These are phyloP conservation scores for Teunomyces aglyptinius DNA, from an alignment of 805 yeast genomes.

Conservation along the genomic window DNA sequence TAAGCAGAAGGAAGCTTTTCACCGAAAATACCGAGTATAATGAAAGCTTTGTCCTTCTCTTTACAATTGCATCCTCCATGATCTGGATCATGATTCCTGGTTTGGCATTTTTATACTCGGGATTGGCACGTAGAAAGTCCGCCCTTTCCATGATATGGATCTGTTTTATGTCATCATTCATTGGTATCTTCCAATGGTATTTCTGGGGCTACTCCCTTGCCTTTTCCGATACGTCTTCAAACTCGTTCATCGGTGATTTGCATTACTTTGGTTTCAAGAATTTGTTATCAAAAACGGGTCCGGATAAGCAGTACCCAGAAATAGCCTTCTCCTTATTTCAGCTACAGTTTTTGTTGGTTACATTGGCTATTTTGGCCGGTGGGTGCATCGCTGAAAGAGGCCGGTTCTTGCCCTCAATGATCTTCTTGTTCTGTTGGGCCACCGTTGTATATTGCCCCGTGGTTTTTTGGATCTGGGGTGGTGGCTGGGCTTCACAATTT, in stretches of 20 bases:
- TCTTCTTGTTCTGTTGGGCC: conserved; percentile 83
- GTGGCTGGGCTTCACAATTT: conserved; percentile 81
- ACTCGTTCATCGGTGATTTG: conserved; percentile 85
- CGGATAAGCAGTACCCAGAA: conserved; percentile 59
- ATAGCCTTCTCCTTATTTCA: conserved; percentile 84
- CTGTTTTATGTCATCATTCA: conserved; percentile 66
- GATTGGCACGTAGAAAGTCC: conserved; percentile 85
- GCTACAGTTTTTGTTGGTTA: conserved; percentile 89
- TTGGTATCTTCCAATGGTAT: conserved; percentile 88
- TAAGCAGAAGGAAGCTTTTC: conserved; percentile 33
- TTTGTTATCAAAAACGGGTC: conserved; percentile 46
- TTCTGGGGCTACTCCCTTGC: conserved; percentile 98
- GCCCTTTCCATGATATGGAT: conserved; percentile 85
- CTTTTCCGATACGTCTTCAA: conserved; percentile 73
- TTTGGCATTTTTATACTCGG: conserved; percentile 87
- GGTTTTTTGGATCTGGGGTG: conserved; percentile 96
- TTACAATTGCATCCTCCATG: conserved; percentile 61
- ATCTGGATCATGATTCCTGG: conserved; percentile 95
- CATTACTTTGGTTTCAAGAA: conserved; percentile 78
- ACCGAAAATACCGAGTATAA: conserved; percentile 32
- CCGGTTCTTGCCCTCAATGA: conserved; percentile 76
- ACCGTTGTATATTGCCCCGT: conserved; percentile 92
- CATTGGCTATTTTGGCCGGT: conserved; percentile 87
- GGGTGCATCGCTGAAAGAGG: conserved; percentile 89
- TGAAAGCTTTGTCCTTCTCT: conserved; percentile 32